Conservation (phyloP, 768 basidiomycete species). For the Podaxis sp. region DNA sequence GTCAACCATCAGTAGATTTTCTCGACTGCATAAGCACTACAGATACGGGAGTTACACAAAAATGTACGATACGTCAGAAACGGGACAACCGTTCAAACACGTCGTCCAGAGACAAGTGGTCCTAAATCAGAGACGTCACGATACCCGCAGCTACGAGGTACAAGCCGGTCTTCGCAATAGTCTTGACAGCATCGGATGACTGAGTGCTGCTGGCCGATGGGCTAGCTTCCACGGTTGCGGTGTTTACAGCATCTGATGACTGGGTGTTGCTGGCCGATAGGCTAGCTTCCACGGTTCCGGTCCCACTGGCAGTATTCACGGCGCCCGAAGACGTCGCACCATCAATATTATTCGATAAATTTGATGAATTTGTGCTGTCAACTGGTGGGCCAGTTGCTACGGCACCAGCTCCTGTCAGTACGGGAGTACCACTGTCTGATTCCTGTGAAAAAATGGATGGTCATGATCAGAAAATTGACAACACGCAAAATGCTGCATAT, state of each 20-base stretch:
- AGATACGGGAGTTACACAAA: neutral
- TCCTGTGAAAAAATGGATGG: neutral
- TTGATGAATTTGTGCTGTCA: neutral
- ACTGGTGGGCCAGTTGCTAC: slow-evolving; percentile 8
- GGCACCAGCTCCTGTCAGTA: slow-evolving; percentile 15
- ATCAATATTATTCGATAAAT: too few relatives aligned
- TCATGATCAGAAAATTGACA: neutral
- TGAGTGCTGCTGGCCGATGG: neutral
- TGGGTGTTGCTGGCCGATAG: too few relatives aligned
- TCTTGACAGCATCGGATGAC: slow-evolving; percentile 8
- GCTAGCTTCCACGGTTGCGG: too few relatives aligned
- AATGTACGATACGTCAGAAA: neutral
- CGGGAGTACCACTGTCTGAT: slow-evolving; percentile 17
- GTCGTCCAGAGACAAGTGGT: neutral
- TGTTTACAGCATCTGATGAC: too few relatives aligned
- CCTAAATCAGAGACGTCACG: slow-evolving; percentile 6
- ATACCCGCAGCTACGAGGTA: slow-evolving; percentile 1
- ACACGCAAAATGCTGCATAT: neutral
- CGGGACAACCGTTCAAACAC: neutral
- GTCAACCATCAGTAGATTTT: too few relatives aligned
- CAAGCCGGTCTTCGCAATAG: slow-evolving; percentile 7
- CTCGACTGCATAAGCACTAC: too few relatives aligned
- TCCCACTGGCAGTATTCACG: too few relatives aligned
- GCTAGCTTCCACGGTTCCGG: too few relatives aligned
- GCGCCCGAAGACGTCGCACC: too few relatives aligned